phyloP scores from a whole-genome alignment of 331 rosid genomes.

The Rosa hybrid region DNA sequence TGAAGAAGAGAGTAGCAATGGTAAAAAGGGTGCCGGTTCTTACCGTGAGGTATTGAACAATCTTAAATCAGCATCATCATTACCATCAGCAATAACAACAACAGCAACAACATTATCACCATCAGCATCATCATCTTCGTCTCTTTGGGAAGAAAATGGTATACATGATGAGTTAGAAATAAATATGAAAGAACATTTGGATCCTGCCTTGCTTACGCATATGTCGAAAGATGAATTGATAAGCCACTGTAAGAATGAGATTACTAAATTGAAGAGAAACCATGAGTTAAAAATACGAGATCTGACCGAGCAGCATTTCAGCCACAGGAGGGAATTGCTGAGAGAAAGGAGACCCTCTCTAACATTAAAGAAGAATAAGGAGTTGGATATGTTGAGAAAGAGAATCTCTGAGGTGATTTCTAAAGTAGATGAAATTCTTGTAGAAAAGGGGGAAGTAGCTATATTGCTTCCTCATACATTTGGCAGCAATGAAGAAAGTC shows the following conservation, averaged over 20 bases:
- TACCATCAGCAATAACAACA: background rate
- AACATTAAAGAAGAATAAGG: constrained; percentile 69
- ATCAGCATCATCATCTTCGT: constrained; percentile 29
- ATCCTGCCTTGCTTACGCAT: constrained; percentile 45
- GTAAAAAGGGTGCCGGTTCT: constrained; percentile 45
- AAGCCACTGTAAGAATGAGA: constrained; percentile 41
- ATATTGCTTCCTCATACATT: background rate
- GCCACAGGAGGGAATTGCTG: constrained; percentile 55
- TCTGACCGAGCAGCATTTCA: constrained; percentile 60
- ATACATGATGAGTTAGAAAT: constrained; percentile 49
- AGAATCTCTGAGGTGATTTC: constrained; percentile 57
- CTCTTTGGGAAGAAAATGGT: constrained; percentile 60
- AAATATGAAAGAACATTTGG: constrained; percentile 43
- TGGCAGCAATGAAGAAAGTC: constrained; percentile 46
- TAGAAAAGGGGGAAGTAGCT: constrained; percentile 48
- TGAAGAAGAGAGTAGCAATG: constrained; percentile 47
- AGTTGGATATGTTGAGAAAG: constrained; percentile 66
- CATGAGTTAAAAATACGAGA: constrained; percentile 74
- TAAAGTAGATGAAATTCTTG: constrained; percentile 68
- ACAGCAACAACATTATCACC: background rate
- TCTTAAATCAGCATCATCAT: constrained; percentile 29
- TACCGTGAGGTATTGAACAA: constrained; percentile 45
- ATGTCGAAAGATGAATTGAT: constrained; percentile 54
- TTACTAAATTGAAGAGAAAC: constrained; percentile 73
- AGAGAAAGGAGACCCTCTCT: constrained; percentile 51